Conservation (phyloP, 2,329 filamentous ascomycete species). For the Exophiala viscosa region DNA sequence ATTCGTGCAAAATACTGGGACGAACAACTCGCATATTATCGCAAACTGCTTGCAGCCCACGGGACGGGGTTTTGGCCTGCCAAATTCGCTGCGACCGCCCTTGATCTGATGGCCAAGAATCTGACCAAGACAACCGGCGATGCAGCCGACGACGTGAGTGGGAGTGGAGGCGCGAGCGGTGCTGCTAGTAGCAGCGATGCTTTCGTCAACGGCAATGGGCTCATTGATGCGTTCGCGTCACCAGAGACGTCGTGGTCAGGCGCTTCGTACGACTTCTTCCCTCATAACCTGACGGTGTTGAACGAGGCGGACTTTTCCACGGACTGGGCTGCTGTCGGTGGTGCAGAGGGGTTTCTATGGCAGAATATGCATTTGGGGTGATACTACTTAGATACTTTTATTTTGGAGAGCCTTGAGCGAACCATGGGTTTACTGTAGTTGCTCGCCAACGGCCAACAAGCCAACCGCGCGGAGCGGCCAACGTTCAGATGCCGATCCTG, state of each 20-base stretch:
- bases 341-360: conserved; percentile 6
- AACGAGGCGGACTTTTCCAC: conserved; percentile 10
- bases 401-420: too few relatives aligned
- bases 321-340: conserved; percentile 5
- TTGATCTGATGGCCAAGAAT: conserved; percentile 16
- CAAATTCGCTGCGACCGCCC: conserved; percentile 13
- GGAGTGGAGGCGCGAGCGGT: too few relatives aligned
- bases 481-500: too few relatives aligned
- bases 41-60: conserved; percentile 11
- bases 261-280: conserved; percentile 16
- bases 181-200: too few relatives aligned
- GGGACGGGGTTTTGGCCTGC: conserved; percentile 15
- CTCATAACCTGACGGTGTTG: conserved; percentile 12
- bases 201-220: neutral
- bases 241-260: conserved; percentile 14
- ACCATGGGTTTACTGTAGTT: too few relatives aligned
- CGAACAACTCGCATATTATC: conserved; percentile 9
- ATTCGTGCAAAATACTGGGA: conserved; percentile 14
- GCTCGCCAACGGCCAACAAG: too few relatives aligned
- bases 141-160: neutral
- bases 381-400: too few relatives aligned
- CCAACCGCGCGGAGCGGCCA: too few relatives aligned
- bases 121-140: conserved; percentile 12
- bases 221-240: conserved; percentile 7
- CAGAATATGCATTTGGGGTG: neutral